Conservation (phyloP, 768 basidiomycete genomes). For the Russula ochroleuca region DNA sequence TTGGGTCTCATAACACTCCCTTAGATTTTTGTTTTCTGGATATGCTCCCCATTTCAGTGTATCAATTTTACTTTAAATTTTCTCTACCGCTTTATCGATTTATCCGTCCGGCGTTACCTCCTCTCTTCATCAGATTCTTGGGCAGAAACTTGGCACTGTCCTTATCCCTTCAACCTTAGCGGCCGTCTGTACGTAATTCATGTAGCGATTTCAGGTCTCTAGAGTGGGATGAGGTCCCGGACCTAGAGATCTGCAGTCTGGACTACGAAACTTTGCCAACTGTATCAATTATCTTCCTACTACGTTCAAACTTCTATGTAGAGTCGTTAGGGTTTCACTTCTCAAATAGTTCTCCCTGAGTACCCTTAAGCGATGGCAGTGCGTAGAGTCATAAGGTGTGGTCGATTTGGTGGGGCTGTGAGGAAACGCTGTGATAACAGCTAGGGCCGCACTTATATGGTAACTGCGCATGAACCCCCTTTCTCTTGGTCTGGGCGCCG, state of each 20-base stretch:
- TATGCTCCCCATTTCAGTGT: background rate
- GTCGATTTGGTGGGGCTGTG: too few relatives aligned
- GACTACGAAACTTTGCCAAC: background rate
- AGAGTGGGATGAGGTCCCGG: background rate
- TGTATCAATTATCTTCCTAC: background rate
- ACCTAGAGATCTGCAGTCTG: background rate
- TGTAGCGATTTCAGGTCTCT: background rate
- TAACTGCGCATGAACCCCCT: too few relatives aligned
- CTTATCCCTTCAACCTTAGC: background rate
- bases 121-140: too few relatives aligned
- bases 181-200: background rate
- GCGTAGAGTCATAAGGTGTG: background rate
- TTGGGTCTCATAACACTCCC: slow-evolving; percentile 41
- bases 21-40: background rate
- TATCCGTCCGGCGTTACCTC: background rate
- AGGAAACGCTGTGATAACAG: too few relatives aligned
- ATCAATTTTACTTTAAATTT: background rate
- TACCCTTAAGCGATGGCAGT: background rate
- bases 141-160: too few relatives aligned
- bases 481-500: too few relatives aligned
- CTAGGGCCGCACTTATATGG: too few relatives aligned
- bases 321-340: too few relatives aligned
- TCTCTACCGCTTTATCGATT: background rate
- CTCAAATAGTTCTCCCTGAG: background rate
- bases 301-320: background rate